Percentiles rank a stretch among this genome's conserved stretches.
Conservation (phyloP, 148 eudicot genomes). For the Pharnaceum exiguum region DNA sequence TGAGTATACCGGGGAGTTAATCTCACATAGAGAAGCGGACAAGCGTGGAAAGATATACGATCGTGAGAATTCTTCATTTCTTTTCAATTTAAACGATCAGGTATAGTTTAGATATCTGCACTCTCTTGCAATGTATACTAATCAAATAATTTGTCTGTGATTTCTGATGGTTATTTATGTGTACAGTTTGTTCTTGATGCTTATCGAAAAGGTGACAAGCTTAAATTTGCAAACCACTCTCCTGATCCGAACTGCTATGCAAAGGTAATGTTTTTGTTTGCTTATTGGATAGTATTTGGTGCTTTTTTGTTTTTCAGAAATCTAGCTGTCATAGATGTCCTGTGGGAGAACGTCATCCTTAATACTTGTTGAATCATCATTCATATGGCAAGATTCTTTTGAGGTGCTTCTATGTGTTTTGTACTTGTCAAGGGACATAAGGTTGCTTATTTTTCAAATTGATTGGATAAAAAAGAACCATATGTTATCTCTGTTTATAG, state of each 20-base stretch:
- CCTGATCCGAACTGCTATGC: constrained; percentile 96
- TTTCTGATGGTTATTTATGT: not conserved
- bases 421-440: no score
- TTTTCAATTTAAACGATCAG: constrained; percentile 93
- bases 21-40: constrained; percentile 97
- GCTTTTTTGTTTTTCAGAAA: no score
- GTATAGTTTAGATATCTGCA: constrained; percentile 21
- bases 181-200: constrained; percentile 96
- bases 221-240: constrained; percentile 97
- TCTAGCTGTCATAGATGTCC: no score
- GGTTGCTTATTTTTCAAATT: no score
- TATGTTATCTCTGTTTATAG: no score
- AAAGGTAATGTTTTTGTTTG: constrained; percentile 51
- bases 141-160: constrained; percentile 4
- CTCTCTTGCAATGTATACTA: not conserved
- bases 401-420: no score
- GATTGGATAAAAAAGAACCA: no score
- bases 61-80: constrained; percentile 90
- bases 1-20: constrained; percentile 95
- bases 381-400: no score
- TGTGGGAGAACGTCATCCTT: no score
- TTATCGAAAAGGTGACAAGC: constrained; percentile 84
- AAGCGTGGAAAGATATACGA: constrained; percentile 98
- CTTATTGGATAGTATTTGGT: not conserved
- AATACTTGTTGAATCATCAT: no score